Evolutionary conservation across 148 eudicot species (phyloP).

Genomic region (Salicornia ramosissima): DNA sequence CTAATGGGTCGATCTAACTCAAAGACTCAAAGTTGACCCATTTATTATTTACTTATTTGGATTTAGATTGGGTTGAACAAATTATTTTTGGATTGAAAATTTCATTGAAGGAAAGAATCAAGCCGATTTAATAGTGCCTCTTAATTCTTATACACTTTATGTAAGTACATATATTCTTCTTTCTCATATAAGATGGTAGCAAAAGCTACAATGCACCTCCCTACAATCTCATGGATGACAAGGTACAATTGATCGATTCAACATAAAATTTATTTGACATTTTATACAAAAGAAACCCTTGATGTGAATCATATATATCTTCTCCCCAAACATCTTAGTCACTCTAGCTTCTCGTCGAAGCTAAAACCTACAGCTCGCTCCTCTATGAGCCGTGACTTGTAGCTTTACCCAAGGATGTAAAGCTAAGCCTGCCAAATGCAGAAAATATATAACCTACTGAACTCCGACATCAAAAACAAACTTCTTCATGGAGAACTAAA

Average conservation of each 20-base stretch:
- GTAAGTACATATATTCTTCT: not conserved
- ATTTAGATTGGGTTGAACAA: too few relatives aligned
- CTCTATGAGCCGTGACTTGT: slow-evolving; percentile 20
- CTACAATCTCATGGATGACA: slow-evolving; percentile 17
- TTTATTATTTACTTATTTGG: too few relatives aligned
- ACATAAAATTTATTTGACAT: slow-evolving; percentile 30
- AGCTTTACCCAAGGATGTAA: slow-evolving; percentile 35
- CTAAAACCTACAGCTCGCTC: not conserved
- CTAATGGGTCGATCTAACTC: too few relatives aligned
- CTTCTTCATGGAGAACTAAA: not conserved
- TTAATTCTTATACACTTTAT: not conserved
- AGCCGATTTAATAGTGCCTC: not conserved
- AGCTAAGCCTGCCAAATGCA: slow-evolving; percentile 31
- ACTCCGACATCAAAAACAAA: too few relatives aligned
- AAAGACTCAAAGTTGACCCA: too few relatives aligned
- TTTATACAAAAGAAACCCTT: slow-evolving; percentile 23
- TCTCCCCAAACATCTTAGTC: not conserved
- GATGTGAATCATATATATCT: slow-evolving; percentile 1
- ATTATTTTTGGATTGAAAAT: too few relatives aligned
- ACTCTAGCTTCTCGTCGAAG: not conserved
- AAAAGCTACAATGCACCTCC: not conserved
- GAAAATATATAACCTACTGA: not conserved
- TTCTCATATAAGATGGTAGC: not conserved
- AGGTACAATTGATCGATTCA: not conserved
- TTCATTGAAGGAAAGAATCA: not conserved